Evolutionary conservation across 768 basidiomycete species (phyloP), one percentile per base, ranked within the genome.

Genomic region (Mycena crocata): DNA sequence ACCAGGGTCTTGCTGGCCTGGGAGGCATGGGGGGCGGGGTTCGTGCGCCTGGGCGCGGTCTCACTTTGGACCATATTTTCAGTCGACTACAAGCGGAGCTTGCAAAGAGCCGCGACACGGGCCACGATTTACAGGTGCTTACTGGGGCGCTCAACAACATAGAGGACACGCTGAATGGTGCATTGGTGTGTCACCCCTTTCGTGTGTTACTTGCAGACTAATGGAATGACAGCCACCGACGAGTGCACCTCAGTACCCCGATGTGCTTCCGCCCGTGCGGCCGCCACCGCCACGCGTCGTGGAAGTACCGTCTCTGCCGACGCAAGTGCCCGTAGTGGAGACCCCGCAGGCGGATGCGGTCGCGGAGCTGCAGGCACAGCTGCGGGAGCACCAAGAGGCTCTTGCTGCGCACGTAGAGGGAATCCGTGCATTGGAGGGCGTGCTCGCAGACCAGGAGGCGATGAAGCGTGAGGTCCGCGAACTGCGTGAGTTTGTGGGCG

Each of bases 81-180:
- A 92, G 86, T 62, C 88, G 94, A 37, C 83, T 99, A 3, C 96
- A 98, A 76, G 90, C 90, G 67, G 96, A 99, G 76, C 88, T 99
- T 21, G 92, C 93, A 79, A 98, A 97, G 81, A 96, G 94, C 73
- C 89, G 94, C 24, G 97, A 99, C 73, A 98, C 96, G 0, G 93
- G 94, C 15, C 84, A 90, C 0, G 96, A 99, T 74, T 82, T 99
- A 8, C 89, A 90, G 67, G 86, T 87, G 0, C 80, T 98, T 32
- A 90, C 88, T 10, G 87, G 86, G 19, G 85, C 93, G 5, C 93
- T 99, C 86, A 86, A 81, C 39, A 94, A 96, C n/a, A 93, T 98
- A 40, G 91, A 94, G 67, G 95, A 98, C 69, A 95, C 93, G 0
- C 82, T 99, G 7, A 92, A 92, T 30, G 96, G 97, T 2, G 85